Base-by-base conservation (phyloP, 2,329 filamentous ascomycete genomes). In the Didymosphaeria variabile region DNA sequence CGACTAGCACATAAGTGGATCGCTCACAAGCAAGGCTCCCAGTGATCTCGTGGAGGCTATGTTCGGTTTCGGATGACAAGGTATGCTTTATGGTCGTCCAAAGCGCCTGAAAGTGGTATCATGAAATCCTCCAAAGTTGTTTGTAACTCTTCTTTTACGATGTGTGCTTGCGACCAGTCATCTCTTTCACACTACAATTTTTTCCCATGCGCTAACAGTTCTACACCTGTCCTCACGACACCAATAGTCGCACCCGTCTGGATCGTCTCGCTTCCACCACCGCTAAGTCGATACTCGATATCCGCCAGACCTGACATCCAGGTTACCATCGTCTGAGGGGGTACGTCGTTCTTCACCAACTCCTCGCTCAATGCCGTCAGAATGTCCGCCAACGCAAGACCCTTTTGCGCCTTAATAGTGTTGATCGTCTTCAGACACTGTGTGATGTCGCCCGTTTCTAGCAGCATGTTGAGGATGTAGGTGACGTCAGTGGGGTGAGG, bases 241-340 rank as follows among this genome's bases (percentile, higher is more conserved):
- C 94, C 95, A 12, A 98, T 92, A 49, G 97, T 84, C 0, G 94
- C 95, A 7, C 95, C 94, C 0, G 95, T 98, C 82, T 99, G 95
- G 60, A 99, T 87, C 6, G 84, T 82, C 81, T 99, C 95, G 60
- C 89, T 93, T 1, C 91, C 94, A 23, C 95, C 95, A 46, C 93
- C 91, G 36, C 94, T 91, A 6, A 99, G 83, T 63, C 95, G 85
- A 79, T 96, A 96, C 82, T 99, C 95, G 55, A 99, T 91, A 70
- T 97, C 92, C 0, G 94, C 93, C 58, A 99, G 81, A 0, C 94
- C 94, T 61, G 95, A 91, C 63, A 99, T 82, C 95, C 95, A 99
- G 2, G 90, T 87, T 55, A 98, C 91, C 84, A 95, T 91, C 12
- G 93, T 94, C 76, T 94, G 91, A 0, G 92, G 85, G 56, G 90